Percentiles rank a stretch among this genome's conserved stretches.
Conservation (phyloP, 2,329 filamentous ascomycete genomes). For the Lizonia empirigonia region DNA sequence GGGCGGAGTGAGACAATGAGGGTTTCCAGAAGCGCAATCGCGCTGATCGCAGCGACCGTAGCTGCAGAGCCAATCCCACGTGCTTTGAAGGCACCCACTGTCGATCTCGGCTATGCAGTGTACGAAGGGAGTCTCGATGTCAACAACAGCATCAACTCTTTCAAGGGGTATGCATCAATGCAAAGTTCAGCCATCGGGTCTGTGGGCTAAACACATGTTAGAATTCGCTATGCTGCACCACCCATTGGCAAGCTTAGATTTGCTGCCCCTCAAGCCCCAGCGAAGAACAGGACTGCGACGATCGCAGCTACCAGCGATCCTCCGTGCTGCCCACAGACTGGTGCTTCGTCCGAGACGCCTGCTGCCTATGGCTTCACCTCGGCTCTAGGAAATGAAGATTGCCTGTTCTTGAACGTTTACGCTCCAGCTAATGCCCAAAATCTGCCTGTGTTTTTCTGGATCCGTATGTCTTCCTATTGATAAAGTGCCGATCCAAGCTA, state of each 20-base stretch:
- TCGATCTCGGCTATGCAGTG: slow-evolving; percentile 42
- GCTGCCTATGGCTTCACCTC: slow-evolving; percentile 40
- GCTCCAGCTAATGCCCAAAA: slow-evolving; percentile 51
- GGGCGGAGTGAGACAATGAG: slow-evolving; percentile 19
- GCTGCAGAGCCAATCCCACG: slow-evolving; percentile 31
- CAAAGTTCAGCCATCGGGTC: neutral
- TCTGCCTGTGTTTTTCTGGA: slow-evolving; percentile 62
- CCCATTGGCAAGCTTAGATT: slow-evolving; percentile 59
- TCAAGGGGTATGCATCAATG: slow-evolving; percentile 37
- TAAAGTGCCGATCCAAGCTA: slow-evolving; percentile 20
- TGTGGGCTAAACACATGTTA: slow-evolving; percentile 33
- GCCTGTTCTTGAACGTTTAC: slow-evolving; percentile 50
- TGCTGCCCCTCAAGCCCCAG: slow-evolving; percentile 56
- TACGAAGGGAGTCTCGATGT: slow-evolving; percentile 38
- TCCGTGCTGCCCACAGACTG: slow-evolving; percentile 42
- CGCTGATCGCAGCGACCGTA: slow-evolving; percentile 24
- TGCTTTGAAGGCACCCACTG: slow-evolving; percentile 29
- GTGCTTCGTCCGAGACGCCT: slow-evolving; percentile 35
- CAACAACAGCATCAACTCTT: slow-evolving; percentile 35
- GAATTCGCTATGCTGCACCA: slow-evolving; percentile 58
- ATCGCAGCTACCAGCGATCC: slow-evolving; percentile 53
- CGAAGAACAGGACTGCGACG: slow-evolving; percentile 47
- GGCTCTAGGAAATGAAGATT: slow-evolving; percentile 47
- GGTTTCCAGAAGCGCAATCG: slow-evolving; percentile 16
- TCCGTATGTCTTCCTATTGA: slow-evolving; percentile 44